These are phyloP conservation scores for Mycena rebaudengoi DNA, from an alignment of 768 basidiomycete genomes.

Conservation along the genomic window DNA sequence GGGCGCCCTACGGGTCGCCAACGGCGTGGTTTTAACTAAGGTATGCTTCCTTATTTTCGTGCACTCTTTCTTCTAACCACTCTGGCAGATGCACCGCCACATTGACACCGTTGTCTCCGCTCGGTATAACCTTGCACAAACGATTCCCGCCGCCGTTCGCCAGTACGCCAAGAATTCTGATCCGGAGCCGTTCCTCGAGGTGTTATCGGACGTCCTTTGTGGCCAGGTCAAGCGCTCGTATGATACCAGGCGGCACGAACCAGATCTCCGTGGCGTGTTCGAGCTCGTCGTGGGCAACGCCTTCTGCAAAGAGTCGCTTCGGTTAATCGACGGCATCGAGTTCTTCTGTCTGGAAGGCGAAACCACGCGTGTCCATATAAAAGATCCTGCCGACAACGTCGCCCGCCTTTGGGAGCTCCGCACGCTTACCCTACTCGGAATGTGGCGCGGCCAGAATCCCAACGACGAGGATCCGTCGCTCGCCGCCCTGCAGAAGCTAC, in stretches of 20 bases:
- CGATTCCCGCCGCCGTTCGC: not conserved
- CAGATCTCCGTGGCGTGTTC: constrained; percentile 7
- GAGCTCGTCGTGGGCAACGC: no score
- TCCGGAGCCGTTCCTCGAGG: not conserved
- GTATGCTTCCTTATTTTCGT: not conserved
- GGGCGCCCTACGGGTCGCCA: not conserved
- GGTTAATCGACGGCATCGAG: no score
- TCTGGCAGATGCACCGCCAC: not conserved
- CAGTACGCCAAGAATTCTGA: not conserved
- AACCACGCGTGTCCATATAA: no score
- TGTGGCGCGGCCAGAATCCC: constrained; percentile 6
- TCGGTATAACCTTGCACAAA: not conserved
- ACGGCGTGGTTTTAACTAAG: not conserved
- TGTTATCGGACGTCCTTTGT: not conserved
- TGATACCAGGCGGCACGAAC: not conserved
- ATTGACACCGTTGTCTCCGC: not conserved
- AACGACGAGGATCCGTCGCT: constrained; percentile 8
- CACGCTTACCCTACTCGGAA: constrained; percentile 9
- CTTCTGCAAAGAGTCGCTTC: no score
- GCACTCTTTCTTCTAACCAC: not conserved
- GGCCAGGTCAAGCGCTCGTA: not conserved
- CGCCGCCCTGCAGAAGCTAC: not conserved
- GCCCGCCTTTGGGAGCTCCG: no score
- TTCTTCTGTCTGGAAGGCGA: no score
- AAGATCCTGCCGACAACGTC: no score